Evolutionary conservation across 805 yeast species (phyloP).

Genomic region (Pichia thaimueangensis): DNA sequence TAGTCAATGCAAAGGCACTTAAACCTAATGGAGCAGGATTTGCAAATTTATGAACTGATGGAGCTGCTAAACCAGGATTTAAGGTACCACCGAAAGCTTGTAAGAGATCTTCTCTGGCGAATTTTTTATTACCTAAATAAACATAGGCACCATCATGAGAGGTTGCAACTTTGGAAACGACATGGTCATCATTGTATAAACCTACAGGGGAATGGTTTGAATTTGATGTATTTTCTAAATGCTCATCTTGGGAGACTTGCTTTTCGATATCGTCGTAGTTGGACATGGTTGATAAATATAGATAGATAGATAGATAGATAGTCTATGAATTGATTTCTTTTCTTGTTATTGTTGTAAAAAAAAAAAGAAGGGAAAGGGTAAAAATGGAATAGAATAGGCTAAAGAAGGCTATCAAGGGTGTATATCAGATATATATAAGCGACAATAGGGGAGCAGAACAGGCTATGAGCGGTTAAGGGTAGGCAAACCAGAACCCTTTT

Average conservation of each 20-base stretch:
- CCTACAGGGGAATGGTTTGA: constrained; percentile 19
- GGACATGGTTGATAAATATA: constrained; percentile 7
- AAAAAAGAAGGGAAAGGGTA: too few species aligned
- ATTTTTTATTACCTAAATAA: constrained; percentile 66
- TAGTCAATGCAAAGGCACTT: constrained; percentile 62
- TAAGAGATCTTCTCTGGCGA: constrained; percentile 51
- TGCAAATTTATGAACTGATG: constrained; percentile 54
- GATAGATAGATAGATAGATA: too few species aligned
- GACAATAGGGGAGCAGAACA: too few species aligned
- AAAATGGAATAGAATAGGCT: too few species aligned
- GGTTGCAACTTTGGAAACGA: constrained; percentile 30
- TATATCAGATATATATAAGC: too few species aligned
- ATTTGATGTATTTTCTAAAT: constrained; percentile 9
- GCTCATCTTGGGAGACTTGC: constrained; percentile 17
- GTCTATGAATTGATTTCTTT: too few species aligned
- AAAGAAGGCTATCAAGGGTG: too few species aligned
- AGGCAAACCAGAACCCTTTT: too few species aligned
- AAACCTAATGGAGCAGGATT: constrained; percentile 76
- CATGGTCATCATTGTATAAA: constrained; percentile 13
- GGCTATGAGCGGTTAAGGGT: too few species aligned
- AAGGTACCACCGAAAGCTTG: constrained; percentile 79
- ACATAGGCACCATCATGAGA: constrained; percentile 60
- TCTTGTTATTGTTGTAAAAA: too few species aligned
- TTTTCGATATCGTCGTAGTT: constrained; percentile 19
- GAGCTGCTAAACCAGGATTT: constrained; percentile 60